Percentiles rank a stretch among this genome's conserved stretches.
Evolutionary conservation across 306 rosid genomes (phyloP).

Genomic region (Arachis stenosperma): DNA sequence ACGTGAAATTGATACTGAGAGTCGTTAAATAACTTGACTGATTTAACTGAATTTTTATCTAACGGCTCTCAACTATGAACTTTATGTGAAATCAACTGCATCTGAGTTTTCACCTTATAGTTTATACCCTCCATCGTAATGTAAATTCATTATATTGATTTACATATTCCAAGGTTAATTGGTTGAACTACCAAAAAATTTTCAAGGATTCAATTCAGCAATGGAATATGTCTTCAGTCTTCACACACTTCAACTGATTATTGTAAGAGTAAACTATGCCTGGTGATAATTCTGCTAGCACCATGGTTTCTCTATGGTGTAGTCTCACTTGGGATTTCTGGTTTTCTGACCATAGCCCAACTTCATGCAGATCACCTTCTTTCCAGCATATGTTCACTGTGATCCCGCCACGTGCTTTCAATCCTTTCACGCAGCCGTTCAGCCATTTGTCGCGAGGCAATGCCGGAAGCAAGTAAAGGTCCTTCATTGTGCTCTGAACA

Average conservation of each 20-base stretch:
- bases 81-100: too few species aligned
- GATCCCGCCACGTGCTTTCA: constrained; percentile 64
- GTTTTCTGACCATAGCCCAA: constrained; percentile 45
- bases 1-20: too few species aligned
- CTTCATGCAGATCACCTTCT: constrained; percentile 58
- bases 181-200: too few species aligned
- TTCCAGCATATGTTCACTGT: constrained; percentile 60
- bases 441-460: constrained; percentile 60
- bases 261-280: constrained; percentile 48
- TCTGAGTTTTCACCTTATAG: too few species aligned
- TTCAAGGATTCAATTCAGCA: constrained; percentile 22
- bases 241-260: constrained; percentile 45
- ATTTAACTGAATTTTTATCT: too few species aligned
- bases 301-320: constrained; percentile 49
- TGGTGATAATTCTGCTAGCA: constrained; percentile 38
- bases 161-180: too few species aligned
- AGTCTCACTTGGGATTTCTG: constrained; percentile 23
- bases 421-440: constrained; percentile 57
- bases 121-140: too few species aligned
- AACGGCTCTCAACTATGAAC: too few species aligned
- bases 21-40: too few species aligned
- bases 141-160: too few species aligned
- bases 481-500: constrained; percentile 58
- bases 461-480: constrained; percentile 64
- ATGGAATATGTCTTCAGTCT: constrained; percentile 29